Base-by-base conservation (phyloP, 352 stramenopile genomes). In the Phytophthora fragariae region DNA sequence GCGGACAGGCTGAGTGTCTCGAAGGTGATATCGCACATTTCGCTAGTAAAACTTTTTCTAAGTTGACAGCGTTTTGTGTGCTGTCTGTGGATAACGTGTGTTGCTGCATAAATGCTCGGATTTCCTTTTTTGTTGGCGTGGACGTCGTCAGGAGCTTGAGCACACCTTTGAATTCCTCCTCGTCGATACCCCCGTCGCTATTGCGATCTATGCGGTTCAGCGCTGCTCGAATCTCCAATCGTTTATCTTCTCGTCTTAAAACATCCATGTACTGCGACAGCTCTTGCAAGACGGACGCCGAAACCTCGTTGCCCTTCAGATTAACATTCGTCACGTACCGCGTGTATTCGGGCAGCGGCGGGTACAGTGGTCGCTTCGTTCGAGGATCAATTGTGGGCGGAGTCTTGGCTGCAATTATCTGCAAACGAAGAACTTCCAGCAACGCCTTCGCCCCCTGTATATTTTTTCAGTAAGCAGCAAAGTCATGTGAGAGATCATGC, bases 271-370 rank as follows among this genome's bases (percentile, higher is more conserved):
- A 96, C 49, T 94, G 88, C 7, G 72, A 81, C 41, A 96, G 75
- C 39, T 94, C 85, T 60, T 94, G 76, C 27, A 92, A 61, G 31
- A 92, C 76, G 3, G 62, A 53, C 0, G 71, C 54, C 5, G 89
- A 94, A 5, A 96, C 82, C 57, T 94, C 86, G 64, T 96, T 96
- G 17, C 88, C 86, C 15, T 92, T 93, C 15, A 96, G 62, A 58
- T 92, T 89, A 15, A 95, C 83, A 41, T 83, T 81, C 17, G 86
- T 95, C 29, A 95, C 68, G 46, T 91, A 94, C 5, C 83, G 79
- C 10, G 85, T 89, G 65, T 88, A 94, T 35, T 92, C 85, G 2
- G 87, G 76, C 1, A 88, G 57, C 0, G 57, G 53, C 2, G 82
- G 72, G 17, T 80, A 74, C n/a, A 89, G 59, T 12, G 83, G 59